Base-by-base conservation (phyloP, 1,139 yeast species). In the Arxiozyma heterogenica region DNA sequence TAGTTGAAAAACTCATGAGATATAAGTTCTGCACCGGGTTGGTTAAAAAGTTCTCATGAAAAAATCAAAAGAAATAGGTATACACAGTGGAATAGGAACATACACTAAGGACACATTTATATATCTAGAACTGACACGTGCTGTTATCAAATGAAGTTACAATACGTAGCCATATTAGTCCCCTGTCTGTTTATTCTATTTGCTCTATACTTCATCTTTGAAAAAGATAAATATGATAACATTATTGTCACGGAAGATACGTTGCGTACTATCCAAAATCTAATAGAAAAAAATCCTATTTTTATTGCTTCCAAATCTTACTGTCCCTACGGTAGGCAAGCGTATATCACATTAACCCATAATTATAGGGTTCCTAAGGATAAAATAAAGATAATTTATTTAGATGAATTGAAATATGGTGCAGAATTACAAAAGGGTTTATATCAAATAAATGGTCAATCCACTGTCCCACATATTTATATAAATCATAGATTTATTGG, bases 401-500 rank as follows among this genome's bases (percentile, higher is more conserved):
- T 87, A 67, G 88, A 87, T 70, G 67, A 69, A 51, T 64, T 73
- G 55, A 65, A 66, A 22, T 83, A 83, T 49, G 90, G 90, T 39
- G 66, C 68, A 18, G 83, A 76, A 22, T 80, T 91, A 62, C 97
- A 91, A 74, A 83, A 78, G 50, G 95, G 93, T 55, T 77, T 93
- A 59, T 69, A 67, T 50, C 82, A 84, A 66, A 70, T 88, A 59
- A 85, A 95, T 47, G 95, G 96, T 57, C 97, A 91, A 75, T 78
- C 81, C 62, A 89, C 97, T 46, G 98, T 93, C 56, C 98, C 98
- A 59, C 89, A 86, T 71, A 80, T 93, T 61, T 90, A 85, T 73
- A 89, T 93, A 67, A 83, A 79, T 53, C 96, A 95, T 56, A 79
- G 88, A 73, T 96, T 89, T 74, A 81, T 93, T 64, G 98, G 98